These are phyloP conservation scores for Besnoitia besnoiti DNA, from an alignment of 169 alveolate species.

Conservation along the genomic window DNA sequence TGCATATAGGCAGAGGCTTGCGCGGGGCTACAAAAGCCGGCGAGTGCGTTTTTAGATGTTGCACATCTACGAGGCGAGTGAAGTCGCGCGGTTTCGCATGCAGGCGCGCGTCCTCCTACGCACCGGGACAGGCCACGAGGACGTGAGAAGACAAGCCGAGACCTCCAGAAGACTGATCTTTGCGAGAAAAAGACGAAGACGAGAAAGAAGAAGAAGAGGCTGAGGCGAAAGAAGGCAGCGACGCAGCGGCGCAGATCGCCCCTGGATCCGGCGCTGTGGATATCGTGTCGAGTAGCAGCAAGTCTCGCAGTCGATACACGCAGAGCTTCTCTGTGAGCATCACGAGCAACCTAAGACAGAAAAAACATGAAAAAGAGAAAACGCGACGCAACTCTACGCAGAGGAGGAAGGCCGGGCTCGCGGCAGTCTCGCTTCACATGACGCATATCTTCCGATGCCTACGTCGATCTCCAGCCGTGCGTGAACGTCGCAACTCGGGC, in stretches of 20 bases:
- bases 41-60: no score
- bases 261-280: neutral
- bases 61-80: no score
- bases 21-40: no score
- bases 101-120: neutral
- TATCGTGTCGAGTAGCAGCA: neutral
- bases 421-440: neutral
- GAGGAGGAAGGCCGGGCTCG: no score
- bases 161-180: neutral
- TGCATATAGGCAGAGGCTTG: no score
- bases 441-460: neutral
- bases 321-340: neutral
- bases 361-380: neutral
- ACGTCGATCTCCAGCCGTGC: neutral
- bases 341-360: neutral
- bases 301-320: neutral
- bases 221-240: neutral
- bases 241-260: neutral
- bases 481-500: no score
- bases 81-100: neutral
- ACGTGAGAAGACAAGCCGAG: neutral
- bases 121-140: neutral
- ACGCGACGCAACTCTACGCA: neutral
- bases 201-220: neutral
- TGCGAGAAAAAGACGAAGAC: neutral